phyloP scores from a whole-genome alignment of 2,329 filamentous ascomycete genomes.

The Phoma herbarum region DNA sequence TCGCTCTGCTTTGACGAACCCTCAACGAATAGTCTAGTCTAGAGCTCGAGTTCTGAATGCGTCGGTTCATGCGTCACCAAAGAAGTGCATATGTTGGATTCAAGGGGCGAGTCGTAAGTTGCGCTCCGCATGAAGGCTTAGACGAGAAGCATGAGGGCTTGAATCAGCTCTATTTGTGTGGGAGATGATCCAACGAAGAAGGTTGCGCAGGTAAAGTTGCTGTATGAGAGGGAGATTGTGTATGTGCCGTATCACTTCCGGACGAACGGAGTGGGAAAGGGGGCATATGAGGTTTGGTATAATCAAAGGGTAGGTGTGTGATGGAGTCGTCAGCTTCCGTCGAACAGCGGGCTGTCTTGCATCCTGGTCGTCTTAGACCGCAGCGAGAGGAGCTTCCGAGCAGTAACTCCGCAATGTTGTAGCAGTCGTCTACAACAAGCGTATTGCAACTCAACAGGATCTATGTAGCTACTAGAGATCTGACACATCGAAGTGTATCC shows the following conservation, averaged over 20 bases:
- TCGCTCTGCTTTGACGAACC: conserved; percentile 35
- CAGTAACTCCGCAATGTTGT: no score
- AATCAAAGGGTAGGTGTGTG: neutral
- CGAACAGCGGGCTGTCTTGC: no score
- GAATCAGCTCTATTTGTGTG: neutral
- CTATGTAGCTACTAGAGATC: no score
- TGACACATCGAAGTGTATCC: no score
- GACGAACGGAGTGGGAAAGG: conserved; percentile 20
- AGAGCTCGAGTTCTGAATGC: conserved; percentile 56
- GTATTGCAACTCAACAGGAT: no score
- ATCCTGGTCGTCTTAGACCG: no score
- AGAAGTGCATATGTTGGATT: conserved; percentile 1
- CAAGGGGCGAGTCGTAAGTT: conserved; percentile 17
- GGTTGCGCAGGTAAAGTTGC: neutral
- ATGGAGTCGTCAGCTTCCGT: no score
- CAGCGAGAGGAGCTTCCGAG: no score
- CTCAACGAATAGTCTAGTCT: neutral
- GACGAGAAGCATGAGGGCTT: conserved; percentile 10
- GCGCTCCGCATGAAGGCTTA: conserved; percentile 10
- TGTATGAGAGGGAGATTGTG: conserved; percentile 12
- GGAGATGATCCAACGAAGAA: neutral
- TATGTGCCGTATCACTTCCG: conserved; percentile 23
- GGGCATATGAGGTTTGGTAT: conserved; percentile 23
- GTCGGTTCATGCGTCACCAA: conserved; percentile 23
- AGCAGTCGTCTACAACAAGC: no score